Evolutionary conservation across 306 rosid species (phyloP), one percentile per base, ranked within the genome.

Genomic region (Pyrus betulifolia): DNA sequence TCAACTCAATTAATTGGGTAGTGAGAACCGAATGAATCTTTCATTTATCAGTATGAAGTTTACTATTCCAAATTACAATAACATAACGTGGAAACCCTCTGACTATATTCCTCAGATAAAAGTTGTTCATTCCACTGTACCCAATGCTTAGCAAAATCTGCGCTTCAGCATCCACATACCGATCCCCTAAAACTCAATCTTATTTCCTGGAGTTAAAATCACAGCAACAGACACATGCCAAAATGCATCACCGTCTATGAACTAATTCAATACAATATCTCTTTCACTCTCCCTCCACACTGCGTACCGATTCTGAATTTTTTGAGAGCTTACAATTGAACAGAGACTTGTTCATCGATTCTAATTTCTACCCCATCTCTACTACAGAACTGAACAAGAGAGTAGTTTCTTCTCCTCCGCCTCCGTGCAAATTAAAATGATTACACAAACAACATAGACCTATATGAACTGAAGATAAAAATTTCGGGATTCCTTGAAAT

Each of bases 331-430:
- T 49, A 49, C 4, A 14, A 49, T 15, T 49, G 55, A 49, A 49
- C 55, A 15, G 55, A 49, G 55, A 15, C 55, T 49, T 31, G 22
- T 31, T 31, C 45, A 23, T 33, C 3, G n/a, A 73, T 58, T 23
- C 57, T 28, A 35, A 17, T 12, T 58, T 23, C 57, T 15, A 35
- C 15, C 28, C 30, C 49, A 63, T 27, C 31, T 61, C 62, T 30
- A 46, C 78, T 27, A 46, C 60, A 62, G 10, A 74, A 74, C 42
- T 18, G 19, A 35, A 62, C 30, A 28, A 18, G 59, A 46, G 42
- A 63, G 31, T 28, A 74, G 46, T 28, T 74, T 63, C 46, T 74
- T 74, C 78, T 74, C 71, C 30, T 74, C 78, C 71, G 31, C 31
- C 62, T 25, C 40, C 1, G 28, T 45, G 63, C n/a, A 10, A 70